phyloP scores from a whole-genome alignment of 2,329 filamentous ascomycete genomes.

The Xylariaceae sp. region DNA sequence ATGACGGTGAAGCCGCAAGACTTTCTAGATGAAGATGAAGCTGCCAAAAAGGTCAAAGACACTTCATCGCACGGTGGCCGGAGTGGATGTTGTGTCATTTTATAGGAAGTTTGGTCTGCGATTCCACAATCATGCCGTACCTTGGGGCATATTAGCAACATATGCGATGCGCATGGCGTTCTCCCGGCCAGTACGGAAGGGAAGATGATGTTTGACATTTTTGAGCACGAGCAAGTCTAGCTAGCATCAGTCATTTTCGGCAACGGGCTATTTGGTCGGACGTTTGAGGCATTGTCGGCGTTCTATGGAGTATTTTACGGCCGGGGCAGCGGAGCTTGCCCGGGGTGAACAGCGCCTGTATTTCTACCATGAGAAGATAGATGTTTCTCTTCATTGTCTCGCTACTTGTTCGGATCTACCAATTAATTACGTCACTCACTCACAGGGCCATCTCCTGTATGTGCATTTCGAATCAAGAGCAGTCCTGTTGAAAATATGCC shows the following conservation, averaged over 20 bases:
- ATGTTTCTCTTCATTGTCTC: constrained; percentile 6
- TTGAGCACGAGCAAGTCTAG: neutral
- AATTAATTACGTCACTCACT: neutral
- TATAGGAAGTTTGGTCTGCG: constrained; percentile 19
- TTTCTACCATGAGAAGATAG: constrained; percentile 15
- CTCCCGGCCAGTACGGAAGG: too few relatives aligned
- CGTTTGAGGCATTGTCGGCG: constrained; percentile 17
- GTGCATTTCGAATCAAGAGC: neutral
- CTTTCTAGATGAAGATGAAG: constrained; percentile 63
- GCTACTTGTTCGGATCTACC: constrained; percentile 3
- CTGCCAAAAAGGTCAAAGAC: constrained; percentile 54
- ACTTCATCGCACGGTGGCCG: constrained; percentile 23
- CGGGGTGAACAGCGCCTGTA: constrained; percentile 12
- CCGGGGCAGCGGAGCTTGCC: constrained; percentile 10
- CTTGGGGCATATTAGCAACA: constrained; percentile 1
- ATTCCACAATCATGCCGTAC: neutral
- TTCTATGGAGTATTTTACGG: constrained; percentile 16
- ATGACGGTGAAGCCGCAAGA: constrained; percentile 75
- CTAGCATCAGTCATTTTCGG: constrained; percentile 10
- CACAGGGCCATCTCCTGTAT: constrained; percentile 1
- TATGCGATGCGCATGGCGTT: constrained; percentile 1
- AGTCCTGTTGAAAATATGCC: too few relatives aligned
- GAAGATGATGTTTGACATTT: too few relatives aligned
- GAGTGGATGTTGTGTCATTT: constrained; percentile 32
- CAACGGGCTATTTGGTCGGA: constrained; percentile 5